Conservation (phyloP, 2,329 filamentous ascomycete species). For the Pseudogymnoascus sp. region DNA sequence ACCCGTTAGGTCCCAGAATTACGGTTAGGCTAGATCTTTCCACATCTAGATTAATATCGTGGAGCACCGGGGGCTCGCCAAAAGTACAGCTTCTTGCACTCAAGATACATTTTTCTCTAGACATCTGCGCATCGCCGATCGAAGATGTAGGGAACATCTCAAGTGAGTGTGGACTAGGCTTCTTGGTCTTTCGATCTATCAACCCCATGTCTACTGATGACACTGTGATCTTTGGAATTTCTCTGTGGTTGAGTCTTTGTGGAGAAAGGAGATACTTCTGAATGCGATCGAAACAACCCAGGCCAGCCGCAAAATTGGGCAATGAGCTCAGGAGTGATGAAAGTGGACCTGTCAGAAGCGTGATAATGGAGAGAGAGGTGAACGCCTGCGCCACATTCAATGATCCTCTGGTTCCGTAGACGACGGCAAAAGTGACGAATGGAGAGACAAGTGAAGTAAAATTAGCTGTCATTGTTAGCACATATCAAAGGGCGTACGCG, state of each 20-base stretch:
- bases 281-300: constrained; percentile 8
- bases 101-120: neutral
- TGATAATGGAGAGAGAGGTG: constrained; percentile 8
- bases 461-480: constrained; percentile 9
- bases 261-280: constrained; percentile 8
- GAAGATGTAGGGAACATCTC: neutral
- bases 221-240: neutral
- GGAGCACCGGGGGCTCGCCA: constrained; percentile 6
- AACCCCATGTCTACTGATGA: neutral
- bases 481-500: neutral
- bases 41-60: constrained; percentile 8
- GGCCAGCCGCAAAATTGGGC: neutral
- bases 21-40: constrained; percentile 9
- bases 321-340: neutral
- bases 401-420: constrained; percentile 7
- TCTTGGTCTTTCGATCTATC: neutral
- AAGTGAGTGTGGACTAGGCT: neutral
- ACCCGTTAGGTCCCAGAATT: constrained; percentile 18
- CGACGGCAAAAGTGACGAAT: constrained; percentile 18
- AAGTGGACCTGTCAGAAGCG: neutral
- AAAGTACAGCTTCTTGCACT: neutral
- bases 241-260: neutral
- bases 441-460: constrained; percentile 12
- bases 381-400: constrained; percentile 7
- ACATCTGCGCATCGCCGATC: neutral